phyloP scores from a whole-genome alignment of 2,329 filamentous ascomycete genomes.

The Pseudocercospora pini-densiflorae region DNA sequence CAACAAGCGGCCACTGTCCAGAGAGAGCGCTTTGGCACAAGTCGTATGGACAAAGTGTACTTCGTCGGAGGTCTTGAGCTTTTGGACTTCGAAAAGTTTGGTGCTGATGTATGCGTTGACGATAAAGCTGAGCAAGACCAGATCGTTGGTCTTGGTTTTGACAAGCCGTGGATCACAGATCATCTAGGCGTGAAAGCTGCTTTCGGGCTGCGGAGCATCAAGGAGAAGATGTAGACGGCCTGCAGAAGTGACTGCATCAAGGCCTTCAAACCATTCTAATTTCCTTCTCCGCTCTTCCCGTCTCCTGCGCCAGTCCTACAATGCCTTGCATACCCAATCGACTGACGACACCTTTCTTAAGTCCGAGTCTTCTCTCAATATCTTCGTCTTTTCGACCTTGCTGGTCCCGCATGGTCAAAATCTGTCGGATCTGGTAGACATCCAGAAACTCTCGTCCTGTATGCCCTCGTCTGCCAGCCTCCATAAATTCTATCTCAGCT shows the following conservation, averaged over 20 bases:
- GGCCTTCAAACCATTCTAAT: conserved; percentile 37
- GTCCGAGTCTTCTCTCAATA: conserved; percentile 41
- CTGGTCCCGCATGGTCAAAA: conserved; percentile 39
- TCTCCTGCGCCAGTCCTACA: conserved; percentile 36
- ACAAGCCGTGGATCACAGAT: conserved; percentile 55
- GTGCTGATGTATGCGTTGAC: conserved; percentile 50
- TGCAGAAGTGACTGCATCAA: neutral
- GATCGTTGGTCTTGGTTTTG: conserved; percentile 42
- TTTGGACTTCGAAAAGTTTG: conserved; percentile 53
- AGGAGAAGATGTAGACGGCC: neutral
- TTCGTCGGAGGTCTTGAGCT: conserved; percentile 45
- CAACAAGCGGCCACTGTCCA: conserved; percentile 53
- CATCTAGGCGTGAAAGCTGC: conserved; percentile 52
- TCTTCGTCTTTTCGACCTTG: conserved; percentile 33
- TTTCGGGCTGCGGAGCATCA: conserved; percentile 16
- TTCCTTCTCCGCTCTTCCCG: conserved; percentile 36
- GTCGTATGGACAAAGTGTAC: conserved; percentile 61
- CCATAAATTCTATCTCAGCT: conserved; percentile 59
- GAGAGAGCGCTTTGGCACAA: conserved; percentile 53
- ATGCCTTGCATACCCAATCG: conserved; percentile 39
- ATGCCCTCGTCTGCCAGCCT: conserved; percentile 47
- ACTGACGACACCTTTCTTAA: conserved; percentile 41
- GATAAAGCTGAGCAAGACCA: conserved; percentile 41
- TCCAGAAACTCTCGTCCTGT: conserved; percentile 52
- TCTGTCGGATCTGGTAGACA: conserved; percentile 46